Evolutionary conservation across 2,329 filamentous ascomycete species (phyloP), one percentile per base, ranked within the genome.

Genomic region (Niveomyces coronatus): DNA sequence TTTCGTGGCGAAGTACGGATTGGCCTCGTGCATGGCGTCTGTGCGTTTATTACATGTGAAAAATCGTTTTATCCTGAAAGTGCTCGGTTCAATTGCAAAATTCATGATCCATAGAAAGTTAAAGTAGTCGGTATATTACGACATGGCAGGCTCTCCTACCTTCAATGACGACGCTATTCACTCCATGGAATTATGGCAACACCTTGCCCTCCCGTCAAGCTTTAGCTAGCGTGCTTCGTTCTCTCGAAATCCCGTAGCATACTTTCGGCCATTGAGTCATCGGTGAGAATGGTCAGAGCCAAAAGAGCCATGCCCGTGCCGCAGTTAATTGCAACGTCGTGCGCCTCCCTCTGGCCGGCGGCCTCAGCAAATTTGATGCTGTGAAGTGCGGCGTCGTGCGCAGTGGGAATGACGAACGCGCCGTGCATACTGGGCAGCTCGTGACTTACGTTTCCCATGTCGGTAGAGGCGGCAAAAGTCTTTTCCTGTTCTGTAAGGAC

Each of bases 381-480:
- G 44, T 62, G 59, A 2, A 53, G 52, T 9, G 52, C 57, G 34
- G 56, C 56, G 5, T 56, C 51, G 0, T 49, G 32, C 3, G 40
- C 42, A 1, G 56, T 53, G 1, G 60, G 55, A 28, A 68, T 63
- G 1, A 50, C 54, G 37, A 68, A 67, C 31, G 58, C 61, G 15
- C 63, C 58, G 41, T 68, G 65, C 30, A 68, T 58, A 2, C 59
- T 60, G 1, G 64, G 64, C 3, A 61, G 48, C 3, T 58, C 42
- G 33, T 66, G 63, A 18, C 56, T 59, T 22, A 68, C 63, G 32
- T 68, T 68, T 8, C 64, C 63, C 63, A 65, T 64, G 48, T 67
- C 63, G 0, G 64, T 64, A 1, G 63, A 65, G 5, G 46, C 50
- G 7, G 45, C 45, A 39, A 63, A 45, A 1, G 59, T 50, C 31